phyloP scores from a whole-genome alignment of 2,329 filamentous ascomycete genomes.

The Penicillium rolfsii region DNA sequence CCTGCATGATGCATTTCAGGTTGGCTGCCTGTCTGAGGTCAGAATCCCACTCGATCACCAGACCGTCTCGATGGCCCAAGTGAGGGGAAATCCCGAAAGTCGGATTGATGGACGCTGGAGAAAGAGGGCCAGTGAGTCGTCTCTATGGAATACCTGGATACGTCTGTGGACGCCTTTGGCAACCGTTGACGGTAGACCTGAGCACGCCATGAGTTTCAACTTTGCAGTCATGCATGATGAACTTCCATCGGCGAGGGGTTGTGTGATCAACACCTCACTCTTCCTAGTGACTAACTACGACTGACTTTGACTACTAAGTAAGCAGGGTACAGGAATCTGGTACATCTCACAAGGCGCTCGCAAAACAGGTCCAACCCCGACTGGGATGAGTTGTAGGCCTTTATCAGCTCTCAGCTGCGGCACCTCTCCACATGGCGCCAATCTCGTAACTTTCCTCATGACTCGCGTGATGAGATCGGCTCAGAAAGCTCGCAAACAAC shows the following conservation, averaged over 20 bases:
- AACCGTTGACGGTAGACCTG: background rate
- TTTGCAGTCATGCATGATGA: conserved; percentile 1
- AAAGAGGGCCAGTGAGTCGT: background rate
- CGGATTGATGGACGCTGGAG: background rate
- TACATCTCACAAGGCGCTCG: background rate
- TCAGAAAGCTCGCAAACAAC: background rate
- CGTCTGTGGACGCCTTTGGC: background rate
- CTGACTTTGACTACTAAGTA: background rate
- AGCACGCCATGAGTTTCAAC: conserved; percentile 6
- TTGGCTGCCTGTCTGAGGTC: background rate
- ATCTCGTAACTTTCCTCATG: conserved; percentile 2
- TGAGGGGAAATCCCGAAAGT: background rate
- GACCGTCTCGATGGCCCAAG: background rate
- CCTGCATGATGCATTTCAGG: background rate
- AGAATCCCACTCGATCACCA: background rate
- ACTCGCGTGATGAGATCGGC: conserved; percentile 1
- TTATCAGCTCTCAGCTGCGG: background rate
- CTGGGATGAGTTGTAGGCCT: background rate
- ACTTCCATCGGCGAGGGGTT: background rate
- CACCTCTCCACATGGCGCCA: conserved; percentile 1
- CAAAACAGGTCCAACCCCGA: background rate
- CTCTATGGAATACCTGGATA: background rate
- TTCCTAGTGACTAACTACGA: background rate
- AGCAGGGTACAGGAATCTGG: background rate
- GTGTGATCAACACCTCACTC: background rate